Conservation (phyloP, 306 rosid species). For the Abrus pulchellus region DNA sequence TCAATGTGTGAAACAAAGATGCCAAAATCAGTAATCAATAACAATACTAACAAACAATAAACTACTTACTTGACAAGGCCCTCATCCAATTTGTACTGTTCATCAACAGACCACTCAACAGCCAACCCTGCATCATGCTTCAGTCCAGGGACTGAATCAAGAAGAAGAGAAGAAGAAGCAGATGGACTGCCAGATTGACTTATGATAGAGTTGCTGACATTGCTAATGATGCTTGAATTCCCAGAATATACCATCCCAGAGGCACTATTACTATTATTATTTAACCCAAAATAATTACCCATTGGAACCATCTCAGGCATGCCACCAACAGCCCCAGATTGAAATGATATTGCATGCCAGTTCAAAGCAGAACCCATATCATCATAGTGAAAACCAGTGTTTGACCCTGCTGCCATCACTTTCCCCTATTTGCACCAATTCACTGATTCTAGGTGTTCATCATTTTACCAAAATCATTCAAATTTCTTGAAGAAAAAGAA, state of each 20-base stretch:
- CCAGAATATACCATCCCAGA: slow-evolving; percentile 69
- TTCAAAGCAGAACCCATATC: slow-evolving; percentile 66
- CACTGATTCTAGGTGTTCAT: slow-evolving; percentile 33
- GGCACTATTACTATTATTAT: slow-evolving; percentile 51
- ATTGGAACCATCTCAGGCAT: slow-evolving; percentile 75
- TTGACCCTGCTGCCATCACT: slow-evolving; percentile 77
- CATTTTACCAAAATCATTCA: slow-evolving; percentile 35
- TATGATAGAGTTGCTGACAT: slow-evolving; percentile 51
- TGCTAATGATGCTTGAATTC: slow-evolving; percentile 59
- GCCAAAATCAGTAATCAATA: background rate
- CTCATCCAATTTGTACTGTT: slow-evolving; percentile 78
- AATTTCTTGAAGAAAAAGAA: slow-evolving; percentile 35
- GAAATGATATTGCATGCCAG: slow-evolving; percentile 78
- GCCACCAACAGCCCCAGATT: slow-evolving; percentile 72
- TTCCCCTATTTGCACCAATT: slow-evolving; percentile 19
- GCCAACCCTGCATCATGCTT: slow-evolving; percentile 85
- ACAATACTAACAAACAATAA: slow-evolving; percentile 32
- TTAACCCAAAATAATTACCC: slow-evolving; percentile 67
- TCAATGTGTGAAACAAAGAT: background rate
- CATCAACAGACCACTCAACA: slow-evolving; percentile 93
- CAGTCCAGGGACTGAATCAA: slow-evolving; percentile 81
- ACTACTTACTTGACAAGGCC: slow-evolving; percentile 77
- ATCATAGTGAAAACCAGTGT: slow-evolving; percentile 71
- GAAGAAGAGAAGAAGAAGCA: slow-evolving; percentile 66
- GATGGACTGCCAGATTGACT: slow-evolving; percentile 66